Evolutionary conservation across 2,329 filamentous ascomycete genomes (phyloP), one percentile per base, ranked within the genome.

Genomic region (Cryoendolithus antarcticus): DNA sequence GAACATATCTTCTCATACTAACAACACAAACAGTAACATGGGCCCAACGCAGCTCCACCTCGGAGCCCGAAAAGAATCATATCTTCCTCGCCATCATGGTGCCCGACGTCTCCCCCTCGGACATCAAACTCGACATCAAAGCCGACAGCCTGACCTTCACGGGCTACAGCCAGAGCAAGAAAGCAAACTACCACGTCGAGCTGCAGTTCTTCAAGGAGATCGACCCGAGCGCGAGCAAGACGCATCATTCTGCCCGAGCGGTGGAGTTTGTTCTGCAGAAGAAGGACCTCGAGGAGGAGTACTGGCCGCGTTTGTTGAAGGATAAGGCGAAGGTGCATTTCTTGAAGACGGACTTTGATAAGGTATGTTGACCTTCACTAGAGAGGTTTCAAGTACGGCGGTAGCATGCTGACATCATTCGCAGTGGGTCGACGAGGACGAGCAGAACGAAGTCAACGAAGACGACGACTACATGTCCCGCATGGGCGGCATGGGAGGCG

Each of bases 331-430:
- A 86, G 72, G 69, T 84, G 40, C 91, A 96, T 69, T 98, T 86
- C 76, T 67, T 98, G 58, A 94, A 94, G 80, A 96, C 91, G 49
- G 82, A 98, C 69, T 98, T 98, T 56, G 88, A 95, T 71, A 95
- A 94, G 82, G 77, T 81, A 61, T 44, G 71, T 53, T 21, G 10
- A 15, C 3, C 10, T 36, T 27, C n/a, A 28, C 11, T 27, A n/a
- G 13, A 12, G 6, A n/a, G n/a, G n/a, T n/a, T n/a, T n/a, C n/a
- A n/a, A n/a, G n/a, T n/a, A n/a, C n/a, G n/a, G n/a, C n/a, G 11
- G 12, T 28, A n/a, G 12, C 29, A 8, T n/a, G n/a, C n/a, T n/a
- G n/a, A n/a, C n/a, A n/a, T n/a, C n/a, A n/a, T n/a, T 40, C 24
- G 19, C 44, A 80, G 76, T 95, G 88, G 88, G 84, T 94, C 56